Base-by-base conservation (phyloP, 2,329 filamentous ascomycete genomes). In the Diaporthe citri region DNA sequence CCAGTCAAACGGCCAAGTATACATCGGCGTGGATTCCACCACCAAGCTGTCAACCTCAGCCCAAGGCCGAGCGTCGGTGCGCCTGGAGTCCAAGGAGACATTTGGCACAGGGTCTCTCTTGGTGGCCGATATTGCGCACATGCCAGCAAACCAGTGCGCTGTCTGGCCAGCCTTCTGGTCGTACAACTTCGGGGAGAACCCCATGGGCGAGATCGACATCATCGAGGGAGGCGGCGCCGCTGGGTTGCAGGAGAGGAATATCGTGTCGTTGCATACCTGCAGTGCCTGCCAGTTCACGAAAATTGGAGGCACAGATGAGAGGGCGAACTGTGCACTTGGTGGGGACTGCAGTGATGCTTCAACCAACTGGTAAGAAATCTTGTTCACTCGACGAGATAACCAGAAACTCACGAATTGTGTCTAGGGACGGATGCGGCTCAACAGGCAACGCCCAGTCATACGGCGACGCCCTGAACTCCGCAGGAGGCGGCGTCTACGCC, bases 141-240 rank as follows among this genome's bases (percentile, higher is more conserved):
- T 89, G 81, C 88, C 88, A 1, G 83, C 82, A 10, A 86, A 85
- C 52, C 78, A 78, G 15, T 88, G 85, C 77, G 88, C 87, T 25
- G 85, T 85, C 22, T 90, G 88, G 88, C 87, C 87, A 43, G 87
- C 88, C 0, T 78, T 87, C 72, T 81, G 79, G 79, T 75, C 77
- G 1, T 79, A 77, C 77, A 81, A 80, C 70, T 79, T 80, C 20
- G 79, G 83, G 74, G 89, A 88, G 86, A 87, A 88, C 31, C 83
- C 82, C 36, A 82, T 85, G 69, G 87, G 87, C 64, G 88, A 90
- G 79, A 86, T 90, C 76, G 88, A 90, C 78, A 88, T 90, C 76
- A 87, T 90, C 76, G 88, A 90, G 80, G 64, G 64, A 28, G 64
- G 64, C 0, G 64, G 31, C 2, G 57, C 41, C 4, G 71, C 71